Evolutionary conservation across 225 moss, liverwort and hornwort species (phyloP), one percentile per base, ranked within the genome.

Genomic region (Straminergon stramineum): DNA sequence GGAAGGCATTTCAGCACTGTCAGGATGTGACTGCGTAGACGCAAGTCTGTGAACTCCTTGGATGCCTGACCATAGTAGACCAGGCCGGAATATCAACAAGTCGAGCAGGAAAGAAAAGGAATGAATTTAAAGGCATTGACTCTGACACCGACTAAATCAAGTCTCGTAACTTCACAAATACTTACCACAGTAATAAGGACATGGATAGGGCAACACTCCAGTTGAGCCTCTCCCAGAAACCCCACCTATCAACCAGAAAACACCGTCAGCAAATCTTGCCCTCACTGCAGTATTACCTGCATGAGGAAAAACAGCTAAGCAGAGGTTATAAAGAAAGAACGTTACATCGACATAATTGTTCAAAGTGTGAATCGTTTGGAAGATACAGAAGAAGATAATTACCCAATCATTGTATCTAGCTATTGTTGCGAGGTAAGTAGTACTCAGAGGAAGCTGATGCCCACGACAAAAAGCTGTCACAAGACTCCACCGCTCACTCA

Each of bases 341-440:
- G 23, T 66, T 75, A 65, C 80, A 67, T 66, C 66, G 53, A 84
- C 24, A 85, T 45, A 68, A 35, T 34, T 85, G 34, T 43, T 67
- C 81, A 68, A 84, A 63, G 82, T 75, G 79, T 74, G 56, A 87
- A 82, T 83, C 27, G 51, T 63, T 85, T 37, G 39, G 31, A 89
- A 87, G 84, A 73, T 51, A 82, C 30, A 75, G 61, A 79, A 85
- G 81, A 66, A 79, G 55, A 55, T 71, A 81, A 69, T 81, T 92
- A 96, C 98, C 98, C 98, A 99, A 75, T 99, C 97, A 91, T 99
- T 97, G 89, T 96, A 96, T 91, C 94, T 95, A 45, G 98, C 98
- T 83, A 99, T 93, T 75, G 92, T 91, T 89, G 93, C 91, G 81
- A 99, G 89, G 91, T 97, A 99, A 53, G 93, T 94, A 63, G 95